Conservation (phyloP, 2,329 filamentous ascomycete genomes). For the Macroventuria anomochaeta region DNA sequence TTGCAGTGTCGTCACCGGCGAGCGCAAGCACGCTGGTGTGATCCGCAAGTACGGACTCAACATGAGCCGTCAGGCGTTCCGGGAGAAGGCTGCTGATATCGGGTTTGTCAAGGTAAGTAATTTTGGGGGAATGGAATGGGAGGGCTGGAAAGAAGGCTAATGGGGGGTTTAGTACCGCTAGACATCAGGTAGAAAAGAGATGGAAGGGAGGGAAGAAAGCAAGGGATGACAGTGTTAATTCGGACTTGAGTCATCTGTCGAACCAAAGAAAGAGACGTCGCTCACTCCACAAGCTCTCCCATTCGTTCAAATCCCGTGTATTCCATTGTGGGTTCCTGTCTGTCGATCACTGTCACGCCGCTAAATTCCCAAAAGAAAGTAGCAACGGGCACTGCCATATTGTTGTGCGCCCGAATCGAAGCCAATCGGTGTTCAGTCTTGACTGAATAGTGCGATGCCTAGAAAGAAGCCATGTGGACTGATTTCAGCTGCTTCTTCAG, state of each 20-base stretch:
- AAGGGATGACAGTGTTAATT: no score
- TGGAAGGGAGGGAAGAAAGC: constrained; percentile 3
- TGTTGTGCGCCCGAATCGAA: no score
- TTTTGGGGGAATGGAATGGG: neutral
- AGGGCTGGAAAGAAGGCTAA: neutral
- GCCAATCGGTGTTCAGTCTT: no score
- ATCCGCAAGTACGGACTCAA: constrained; percentile 99
- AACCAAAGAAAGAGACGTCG: no score
- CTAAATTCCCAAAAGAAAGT: no score
- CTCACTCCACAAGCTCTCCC: no score
- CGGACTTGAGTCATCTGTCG: no score
- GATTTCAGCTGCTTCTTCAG: neutral
- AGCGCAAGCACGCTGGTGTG: constrained; percentile 72
- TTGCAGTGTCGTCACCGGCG: constrained; percentile 35
- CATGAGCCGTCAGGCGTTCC: constrained; percentile 72
- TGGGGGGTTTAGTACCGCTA: constrained; percentile 3
- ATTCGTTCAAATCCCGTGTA: no score
- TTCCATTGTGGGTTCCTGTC: no score
- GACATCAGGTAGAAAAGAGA: no score
- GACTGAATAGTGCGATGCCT: neutral
- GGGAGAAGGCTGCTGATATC: constrained; percentile 70
- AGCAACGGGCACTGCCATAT: no score
- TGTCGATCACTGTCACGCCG: no score
- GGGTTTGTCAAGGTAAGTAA: constrained; percentile 67
- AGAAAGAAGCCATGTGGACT: neutral